phyloP scores from a whole-genome alignment of 1,139 yeast species.

The Hansenula lynferdii region DNA sequence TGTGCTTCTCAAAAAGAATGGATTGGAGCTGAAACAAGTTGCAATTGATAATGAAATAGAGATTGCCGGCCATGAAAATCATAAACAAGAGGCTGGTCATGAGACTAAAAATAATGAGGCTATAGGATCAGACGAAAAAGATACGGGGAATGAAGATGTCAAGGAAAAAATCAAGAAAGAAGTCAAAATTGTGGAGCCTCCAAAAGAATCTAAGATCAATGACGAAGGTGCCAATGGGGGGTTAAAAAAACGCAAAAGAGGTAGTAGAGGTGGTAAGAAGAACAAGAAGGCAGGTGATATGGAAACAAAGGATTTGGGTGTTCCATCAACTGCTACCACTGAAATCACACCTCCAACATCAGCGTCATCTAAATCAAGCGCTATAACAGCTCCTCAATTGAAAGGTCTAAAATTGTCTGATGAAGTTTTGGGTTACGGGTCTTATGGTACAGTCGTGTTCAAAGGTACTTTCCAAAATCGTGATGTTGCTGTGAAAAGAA shows the following conservation, averaged over 20 bases:
- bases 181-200: constrained; percentile 20
- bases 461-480: constrained; percentile 87
- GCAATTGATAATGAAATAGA: constrained; percentile 3
- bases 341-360: not conserved
- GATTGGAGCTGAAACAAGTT: constrained; percentile 23
- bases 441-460: constrained; percentile 94
- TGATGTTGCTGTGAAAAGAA: constrained; percentile 93
- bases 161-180: constrained; percentile 10
- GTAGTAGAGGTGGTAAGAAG: constrained; percentile 79
- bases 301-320: too few species aligned
- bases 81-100: not conserved
- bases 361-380: constrained; percentile 10
- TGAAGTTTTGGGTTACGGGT: constrained; percentile 84
- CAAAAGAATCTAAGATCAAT: constrained; percentile 6
- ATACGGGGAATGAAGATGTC: not conserved
- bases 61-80: not conserved
- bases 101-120: too few species aligned
- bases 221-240: too few species aligned
- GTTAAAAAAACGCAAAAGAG: constrained; percentile 71
- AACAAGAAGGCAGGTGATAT: constrained; percentile 31
- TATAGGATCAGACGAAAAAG: not conserved
- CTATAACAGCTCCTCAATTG: constrained; percentile 10
- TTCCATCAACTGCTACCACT: not conserved
- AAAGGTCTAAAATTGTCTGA: constrained; percentile 64
- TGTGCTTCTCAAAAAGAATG: constrained; percentile 26